Percentiles rank a stretch among this genome's conserved stretches.
These are phyloP conservation scores for Neopestalotiopsis sp. DNA, from an alignment of 2,329 filamentous ascomycete species.

Conservation along the genomic window DNA sequence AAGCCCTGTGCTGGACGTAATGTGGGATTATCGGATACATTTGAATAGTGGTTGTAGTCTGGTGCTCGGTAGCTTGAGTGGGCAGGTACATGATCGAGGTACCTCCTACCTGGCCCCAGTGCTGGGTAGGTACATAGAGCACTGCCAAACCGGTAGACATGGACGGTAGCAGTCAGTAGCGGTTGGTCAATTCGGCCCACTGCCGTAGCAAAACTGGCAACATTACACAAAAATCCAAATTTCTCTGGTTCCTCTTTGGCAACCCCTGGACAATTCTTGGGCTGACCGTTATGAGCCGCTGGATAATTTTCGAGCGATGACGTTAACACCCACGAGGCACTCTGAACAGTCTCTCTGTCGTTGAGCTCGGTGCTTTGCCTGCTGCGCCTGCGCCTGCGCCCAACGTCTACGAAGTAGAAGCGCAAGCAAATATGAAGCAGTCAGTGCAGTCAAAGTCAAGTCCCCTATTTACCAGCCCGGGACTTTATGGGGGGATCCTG, in stretches of 20 bases:
- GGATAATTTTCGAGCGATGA: conserved; percentile 12
- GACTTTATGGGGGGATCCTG: neutral
- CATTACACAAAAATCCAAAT: neutral
- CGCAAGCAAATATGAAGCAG: neutral
- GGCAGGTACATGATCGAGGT: no score
- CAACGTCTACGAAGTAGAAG: neutral
- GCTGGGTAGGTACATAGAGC: neutral
- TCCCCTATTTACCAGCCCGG: neutral
- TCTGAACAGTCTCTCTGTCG: neutral
- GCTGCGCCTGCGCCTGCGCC: neutral
- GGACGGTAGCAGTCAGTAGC: neutral
- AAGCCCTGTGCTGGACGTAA: no score
- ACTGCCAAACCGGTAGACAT: neutral
- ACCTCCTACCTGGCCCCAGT: no score
- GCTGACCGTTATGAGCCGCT: conserved; percentile 4
- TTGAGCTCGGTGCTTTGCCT: neutral
- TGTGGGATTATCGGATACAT: no score
- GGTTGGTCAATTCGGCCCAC: neutral
- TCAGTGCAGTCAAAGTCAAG: no score
- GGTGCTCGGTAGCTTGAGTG: no score
- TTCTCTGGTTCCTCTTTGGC: neutral
- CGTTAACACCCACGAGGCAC: conserved; percentile 1
- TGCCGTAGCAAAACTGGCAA: neutral
- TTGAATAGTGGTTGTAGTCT: no score
- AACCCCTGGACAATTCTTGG: neutral